Evolutionary conservation across 2,329 filamentous ascomycete genomes (phyloP).

Genomic region (Fusarium acutatum): DNA sequence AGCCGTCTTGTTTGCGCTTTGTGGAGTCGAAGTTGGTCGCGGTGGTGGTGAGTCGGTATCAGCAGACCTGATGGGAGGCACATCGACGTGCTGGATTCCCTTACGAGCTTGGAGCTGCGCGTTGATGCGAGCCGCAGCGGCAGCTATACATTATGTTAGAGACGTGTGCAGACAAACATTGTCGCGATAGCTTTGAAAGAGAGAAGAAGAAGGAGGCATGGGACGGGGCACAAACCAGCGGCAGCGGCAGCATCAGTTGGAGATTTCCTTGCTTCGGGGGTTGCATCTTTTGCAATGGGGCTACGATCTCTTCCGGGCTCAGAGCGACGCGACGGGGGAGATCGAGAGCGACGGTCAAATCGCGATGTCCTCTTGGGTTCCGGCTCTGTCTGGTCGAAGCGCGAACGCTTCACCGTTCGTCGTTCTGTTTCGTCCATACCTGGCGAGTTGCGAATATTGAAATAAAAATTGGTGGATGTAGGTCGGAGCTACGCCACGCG

Average conservation of each 20-base stretch:
- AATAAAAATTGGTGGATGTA: background rate
- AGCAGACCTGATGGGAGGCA: conserved; percentile 77
- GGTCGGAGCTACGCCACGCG: background rate
- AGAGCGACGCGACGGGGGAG: conserved; percentile 72
- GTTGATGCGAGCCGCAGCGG: conserved; percentile 88
- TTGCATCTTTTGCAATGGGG: conserved; percentile 65
- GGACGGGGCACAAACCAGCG: conserved; percentile 66
- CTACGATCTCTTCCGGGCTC: conserved; percentile 81
- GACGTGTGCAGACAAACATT: background rate
- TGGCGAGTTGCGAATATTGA: conserved; percentile 8
- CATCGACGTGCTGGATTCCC: conserved; percentile 89
- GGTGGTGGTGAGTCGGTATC: conserved; percentile 57
- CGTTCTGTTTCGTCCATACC: conserved; percentile 79
- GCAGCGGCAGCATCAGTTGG: conserved; percentile 76
- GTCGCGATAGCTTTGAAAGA: conserved; percentile 2
- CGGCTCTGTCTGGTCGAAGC: conserved; percentile 91
- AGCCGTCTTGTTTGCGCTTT: conserved; percentile 46
- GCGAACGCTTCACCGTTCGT: conserved; percentile 80
- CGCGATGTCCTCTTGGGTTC: conserved; percentile 80
- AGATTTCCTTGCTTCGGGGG: conserved; percentile 57
- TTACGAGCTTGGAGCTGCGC: conserved; percentile 86
- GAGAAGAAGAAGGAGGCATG: background rate
- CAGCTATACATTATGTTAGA: conserved; percentile 62
- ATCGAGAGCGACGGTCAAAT: conserved; percentile 92
- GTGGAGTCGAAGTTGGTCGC: conserved; percentile 47